Evolutionary conservation across 1,139 yeast species (phyloP), one percentile per base, ranked within the genome.

Genomic region (Suhomyces terraborum): DNA sequence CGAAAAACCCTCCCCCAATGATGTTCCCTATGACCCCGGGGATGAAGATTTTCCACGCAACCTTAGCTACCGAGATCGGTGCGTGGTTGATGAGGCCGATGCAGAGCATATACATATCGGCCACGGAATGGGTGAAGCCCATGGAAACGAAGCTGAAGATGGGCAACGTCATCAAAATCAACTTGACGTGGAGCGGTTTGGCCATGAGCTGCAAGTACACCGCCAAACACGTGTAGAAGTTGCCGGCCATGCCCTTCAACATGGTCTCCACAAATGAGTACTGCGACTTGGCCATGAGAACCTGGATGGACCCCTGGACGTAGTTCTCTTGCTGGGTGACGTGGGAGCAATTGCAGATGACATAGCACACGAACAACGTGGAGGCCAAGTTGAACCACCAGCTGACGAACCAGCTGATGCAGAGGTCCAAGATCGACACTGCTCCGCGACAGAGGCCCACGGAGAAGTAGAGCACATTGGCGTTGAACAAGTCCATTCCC

Each of bases 71-170:
- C 0, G 82, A 66, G 9, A 80, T 66, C 4, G 79, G 73, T 0
- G 88, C 83, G 21, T 81, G 77, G 56, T 83, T 82, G 36, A 86
- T 70, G 53, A 84, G 64, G 0, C 88, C 95, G 51, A 80, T 75
- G 8, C 81, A 77, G 8, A 83, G 56, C 43, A 84, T 52, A 50
- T 70, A 80, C 91, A 86, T 84, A 59, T 87, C 95, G 1, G 95
- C 95, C 8, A 87, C 88, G 2, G 80, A 79, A 56, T 87, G 95
- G 4, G 88, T 80, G 59, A 80, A 86, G 0, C 94, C 94, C 67
- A 82, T 68, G 1, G 81, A 53, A 7, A 84, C 94, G 58, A 86
- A 84, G 0, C 89, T 79, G 61, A 84, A 83, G 9, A 86, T 70
- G 0, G 95, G 94, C 18, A 85, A 56, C 6, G 69, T 52, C 66